Conservation (phyloP, 2,329 filamentous ascomycete genomes). For the Fusarium sulawesiense region DNA sequence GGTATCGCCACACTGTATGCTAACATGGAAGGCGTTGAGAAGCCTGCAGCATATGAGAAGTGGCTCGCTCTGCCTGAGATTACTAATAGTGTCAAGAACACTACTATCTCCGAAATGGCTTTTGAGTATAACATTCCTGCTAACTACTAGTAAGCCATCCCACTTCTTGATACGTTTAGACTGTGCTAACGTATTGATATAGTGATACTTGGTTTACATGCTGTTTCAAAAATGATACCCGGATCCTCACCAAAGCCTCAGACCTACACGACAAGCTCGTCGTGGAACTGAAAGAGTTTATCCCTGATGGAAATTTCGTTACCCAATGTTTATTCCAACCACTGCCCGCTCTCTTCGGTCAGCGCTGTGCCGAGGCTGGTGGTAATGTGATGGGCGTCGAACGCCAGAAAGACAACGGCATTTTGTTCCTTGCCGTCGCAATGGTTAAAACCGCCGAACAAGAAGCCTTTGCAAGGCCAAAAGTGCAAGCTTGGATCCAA, state of each 20-base stretch:
- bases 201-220: slow-evolving; percentile 30
- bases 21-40: slow-evolving; percentile 26
- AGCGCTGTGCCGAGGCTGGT: slow-evolving; percentile 24
- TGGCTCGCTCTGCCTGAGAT: slow-evolving; percentile 35
- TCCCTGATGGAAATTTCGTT: slow-evolving; percentile 24
- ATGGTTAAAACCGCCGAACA: slow-evolving; percentile 26
- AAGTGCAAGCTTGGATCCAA: slow-evolving; percentile 18
- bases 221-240: slow-evolving; percentile 31
- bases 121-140: slow-evolving; percentile 35
- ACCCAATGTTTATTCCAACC: slow-evolving; percentile 34
- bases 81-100: slow-evolving; percentile 26
- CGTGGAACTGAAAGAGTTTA: slow-evolving; percentile 23
- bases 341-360: slow-evolving; percentile 17
- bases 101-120: slow-evolving; percentile 28
- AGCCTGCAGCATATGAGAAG: slow-evolving; percentile 28
- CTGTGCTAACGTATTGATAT: background rate
- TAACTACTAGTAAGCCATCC: slow-evolving; percentile 21
- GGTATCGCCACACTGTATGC: slow-evolving; percentile 21
- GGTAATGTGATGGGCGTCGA: slow-evolving; percentile 33
- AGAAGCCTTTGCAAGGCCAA: slow-evolving; percentile 16
- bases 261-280: slow-evolving; percentile 27
- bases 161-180: fast-evolving
- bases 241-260: slow-evolving; percentile 25
- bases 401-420: slow-evolving; percentile 20
- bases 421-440: slow-evolving; percentile 17